Evolutionary conservation across 2,329 filamentous ascomycete genomes (phyloP), one percentile per base, ranked within the genome.

Genomic region (Boeremia exigua): DNA sequence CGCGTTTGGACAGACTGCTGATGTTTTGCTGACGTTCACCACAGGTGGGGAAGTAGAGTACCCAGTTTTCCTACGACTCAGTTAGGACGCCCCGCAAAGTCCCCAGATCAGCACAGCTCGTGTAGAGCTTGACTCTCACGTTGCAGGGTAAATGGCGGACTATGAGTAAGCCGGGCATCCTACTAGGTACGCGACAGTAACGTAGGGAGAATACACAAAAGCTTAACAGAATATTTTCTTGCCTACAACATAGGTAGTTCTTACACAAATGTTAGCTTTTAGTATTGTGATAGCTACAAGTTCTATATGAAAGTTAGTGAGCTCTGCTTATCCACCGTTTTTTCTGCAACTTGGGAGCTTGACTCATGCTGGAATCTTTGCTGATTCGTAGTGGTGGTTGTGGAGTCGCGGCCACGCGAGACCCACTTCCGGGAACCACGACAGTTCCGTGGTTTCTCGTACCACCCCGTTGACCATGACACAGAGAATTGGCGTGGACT

Each of bases 331-430:
- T n/a, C n/a, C n/a, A n/a, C n/a, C n/a, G n/a, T n/a, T n/a, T n/a
- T n/a, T n/a, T n/a, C n/a, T n/a, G n/a, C n/a, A n/a, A n/a, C n/a
- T n/a, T n/a, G n/a, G n/a, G 33, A 48, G 17, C 17, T 32, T 30
- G 39, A 45, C 15, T 44, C n/a, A 44, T 19, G 15, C 12, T 17
- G 40, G 15, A 15, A 38, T 29, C 39, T 28, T 12, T 28, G 40
- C 27, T 52, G 25, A 37, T 29, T 9, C 23, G n/a, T n/a, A 14
- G 19, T 37, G 32, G 33, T 45, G 17, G 39, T 45, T 45, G 40
- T 37, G 19, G 7, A 42, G 14, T n/a, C 17, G n/a, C 27, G 23
- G 34, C 49, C 42, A 46, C 49, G 40, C 40, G 40, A 45, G 49
- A 46, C 42, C 32, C 48, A 38, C 48, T 25, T 30, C 14, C 23